Conservation (phyloP, 1,284 basidiomycete genomes). For the Tilletia setariae region DNA sequence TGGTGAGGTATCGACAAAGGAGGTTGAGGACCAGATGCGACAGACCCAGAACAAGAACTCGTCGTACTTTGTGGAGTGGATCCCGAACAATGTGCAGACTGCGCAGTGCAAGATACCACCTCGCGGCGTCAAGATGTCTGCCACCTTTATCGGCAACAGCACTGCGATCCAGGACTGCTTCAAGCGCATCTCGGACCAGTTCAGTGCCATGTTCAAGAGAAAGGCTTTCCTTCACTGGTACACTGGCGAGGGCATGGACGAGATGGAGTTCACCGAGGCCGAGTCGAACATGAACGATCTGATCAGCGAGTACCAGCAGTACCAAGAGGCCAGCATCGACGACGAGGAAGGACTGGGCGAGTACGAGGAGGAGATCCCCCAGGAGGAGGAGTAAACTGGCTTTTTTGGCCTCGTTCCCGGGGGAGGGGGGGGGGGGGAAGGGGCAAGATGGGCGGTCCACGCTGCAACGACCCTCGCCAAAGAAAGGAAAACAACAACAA, state of each 20-base stretch:
- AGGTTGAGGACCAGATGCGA: slow-evolving; percentile 54
- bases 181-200: slow-evolving; percentile 54
- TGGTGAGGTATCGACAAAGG: slow-evolving; percentile 61
- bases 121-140: slow-evolving; percentile 52
- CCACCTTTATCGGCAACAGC: slow-evolving; percentile 55
- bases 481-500: no score
- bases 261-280: slow-evolving; percentile 57
- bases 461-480: no score
- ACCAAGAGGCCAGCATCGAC: slow-evolving; percentile 30
- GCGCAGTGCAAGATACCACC: slow-evolving; percentile 53
- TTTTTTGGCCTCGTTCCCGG: no score
- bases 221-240: slow-evolving; percentile 57
- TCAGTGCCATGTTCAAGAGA: slow-evolving; percentile 54
- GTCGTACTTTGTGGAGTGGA: slow-evolving; percentile 54
- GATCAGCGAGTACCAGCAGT: slow-evolving; percentile 57
- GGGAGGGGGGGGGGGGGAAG: no score
- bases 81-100: slow-evolving; percentile 54
- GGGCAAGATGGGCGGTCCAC: no score
- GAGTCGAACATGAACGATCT: slow-evolving; percentile 54
- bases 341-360: slow-evolving; percentile 25
- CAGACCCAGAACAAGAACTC: slow-evolving; percentile 51
- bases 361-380: slow-evolving; percentile 15
- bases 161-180: slow-evolving; percentile 59
- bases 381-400: slow-evolving; percentile 15
- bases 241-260: slow-evolving; percentile 56